These are phyloP conservation scores for Martensiomyces pterosporus DNA, from an alignment of 192 early-diverging fungal species.

Conservation along the genomic window DNA sequence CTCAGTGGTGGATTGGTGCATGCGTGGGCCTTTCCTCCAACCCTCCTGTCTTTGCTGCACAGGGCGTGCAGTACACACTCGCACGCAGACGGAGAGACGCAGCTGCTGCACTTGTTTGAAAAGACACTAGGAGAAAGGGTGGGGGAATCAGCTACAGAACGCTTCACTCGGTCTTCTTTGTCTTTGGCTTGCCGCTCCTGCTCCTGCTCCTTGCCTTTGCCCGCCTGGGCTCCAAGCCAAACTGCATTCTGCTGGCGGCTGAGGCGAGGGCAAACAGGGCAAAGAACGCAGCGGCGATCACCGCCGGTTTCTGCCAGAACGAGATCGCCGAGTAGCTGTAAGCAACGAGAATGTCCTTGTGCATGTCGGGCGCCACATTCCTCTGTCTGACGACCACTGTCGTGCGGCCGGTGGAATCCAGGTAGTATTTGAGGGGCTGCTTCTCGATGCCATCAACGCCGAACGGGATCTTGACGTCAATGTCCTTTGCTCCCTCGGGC, in stretches of 20 bases:
- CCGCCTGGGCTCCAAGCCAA: constrained; percentile 44
- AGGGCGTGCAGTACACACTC: no score
- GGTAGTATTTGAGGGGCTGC: constrained; percentile 65
- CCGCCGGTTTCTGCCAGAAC: constrained; percentile 63
- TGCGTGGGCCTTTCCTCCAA: no score
- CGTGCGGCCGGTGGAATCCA: constrained; percentile 90
- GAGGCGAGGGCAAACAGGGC: constrained; percentile 56
- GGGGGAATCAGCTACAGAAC: no score
- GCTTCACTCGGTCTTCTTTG: no score
- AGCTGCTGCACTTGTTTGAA: no score
- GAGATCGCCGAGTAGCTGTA: constrained; percentile 50
- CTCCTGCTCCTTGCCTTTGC: constrained; percentile 21
- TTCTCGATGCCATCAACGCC: constrained; percentile 54
- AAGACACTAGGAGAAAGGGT: no score
- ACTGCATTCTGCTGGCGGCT: constrained; percentile 52
- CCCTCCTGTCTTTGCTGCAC: no score
- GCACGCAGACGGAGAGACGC: no score
- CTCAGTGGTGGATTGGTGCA: no score
- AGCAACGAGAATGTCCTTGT: constrained; percentile 50
- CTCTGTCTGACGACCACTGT: constrained; percentile 63
- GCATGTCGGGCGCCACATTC: constrained; percentile 73
- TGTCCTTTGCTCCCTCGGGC: constrained; percentile 85
- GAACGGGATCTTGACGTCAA: constrained; percentile 62
- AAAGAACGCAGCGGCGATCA: constrained; percentile 51
- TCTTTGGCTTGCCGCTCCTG: no score